Percentiles rank a stretch among this genome's conserved stretches.
phyloP scores from a whole-genome alignment of 805 yeast genomes.

The Candida taoyuanica region DNA sequence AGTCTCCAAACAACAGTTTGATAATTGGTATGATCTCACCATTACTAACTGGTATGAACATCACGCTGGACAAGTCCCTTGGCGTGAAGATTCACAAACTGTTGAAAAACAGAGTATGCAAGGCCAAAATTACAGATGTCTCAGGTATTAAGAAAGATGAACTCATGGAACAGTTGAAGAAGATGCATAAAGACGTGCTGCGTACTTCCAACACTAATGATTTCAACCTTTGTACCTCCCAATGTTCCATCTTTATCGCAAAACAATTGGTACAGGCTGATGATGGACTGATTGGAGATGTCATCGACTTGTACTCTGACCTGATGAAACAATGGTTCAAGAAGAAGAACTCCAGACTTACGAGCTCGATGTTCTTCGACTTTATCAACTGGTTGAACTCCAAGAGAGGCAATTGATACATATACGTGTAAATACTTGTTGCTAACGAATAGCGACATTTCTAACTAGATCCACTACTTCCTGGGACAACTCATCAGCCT shows the following conservation, averaged over 20 bases:
- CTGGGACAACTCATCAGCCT: conserved; percentile 43
- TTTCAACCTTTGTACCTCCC: conserved; percentile 45
- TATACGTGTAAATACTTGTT: neutral
- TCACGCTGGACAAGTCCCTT: conserved; percentile 64
- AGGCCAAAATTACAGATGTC: conserved; percentile 32
- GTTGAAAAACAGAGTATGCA: conserved; percentile 55
- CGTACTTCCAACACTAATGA: conserved; percentile 32
- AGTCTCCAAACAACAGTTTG: conserved; percentile 27
- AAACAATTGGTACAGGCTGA: conserved; percentile 45
- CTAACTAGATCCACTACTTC: conserved; percentile 37
- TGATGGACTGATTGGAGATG: conserved; percentile 31
- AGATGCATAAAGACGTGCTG: conserved; percentile 40
- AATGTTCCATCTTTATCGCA: conserved; percentile 59
- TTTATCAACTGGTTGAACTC: conserved; percentile 74
- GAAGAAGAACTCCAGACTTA: conserved; percentile 41
- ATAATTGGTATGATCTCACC: conserved; percentile 47
- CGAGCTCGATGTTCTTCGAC: conserved; percentile 63
- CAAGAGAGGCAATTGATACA: conserved; percentile 25
- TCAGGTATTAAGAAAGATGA: conserved; percentile 18
- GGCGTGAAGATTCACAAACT: conserved; percentile 75
- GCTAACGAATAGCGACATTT: neutral
- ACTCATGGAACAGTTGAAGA: conserved; percentile 28
- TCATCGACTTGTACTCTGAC: conserved; percentile 52
- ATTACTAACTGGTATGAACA: conserved; percentile 52
- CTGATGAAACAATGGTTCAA: conserved; percentile 60